Conservation (phyloP, 2,329 filamentous ascomycete species). For the Fonsecaea erecta region DNA sequence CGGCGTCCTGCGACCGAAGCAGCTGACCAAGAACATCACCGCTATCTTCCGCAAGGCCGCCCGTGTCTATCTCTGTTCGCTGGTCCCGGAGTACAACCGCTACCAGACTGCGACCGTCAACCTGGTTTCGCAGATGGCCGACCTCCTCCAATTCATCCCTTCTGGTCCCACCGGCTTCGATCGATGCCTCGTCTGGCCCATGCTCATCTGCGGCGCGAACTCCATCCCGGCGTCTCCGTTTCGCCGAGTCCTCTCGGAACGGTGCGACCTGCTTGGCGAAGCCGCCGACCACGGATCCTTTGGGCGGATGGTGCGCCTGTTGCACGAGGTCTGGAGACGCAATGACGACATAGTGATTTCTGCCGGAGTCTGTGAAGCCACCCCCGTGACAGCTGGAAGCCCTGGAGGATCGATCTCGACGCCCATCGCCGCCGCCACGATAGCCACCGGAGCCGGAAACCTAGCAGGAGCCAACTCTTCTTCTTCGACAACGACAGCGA, state of each 20-base stretch:
- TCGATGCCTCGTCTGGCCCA: constrained; percentile 88
- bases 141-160: constrained; percentile 80
- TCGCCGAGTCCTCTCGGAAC: constrained; percentile 76
- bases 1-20: constrained; percentile 77
- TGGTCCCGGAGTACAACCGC: constrained; percentile 86
- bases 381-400: constrained; percentile 36
- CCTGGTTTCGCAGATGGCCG: constrained; percentile 77
- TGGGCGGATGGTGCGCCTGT: constrained; percentile 75
- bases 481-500: constrained; percentile 18
- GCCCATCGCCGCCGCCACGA: constrained; percentile 24
- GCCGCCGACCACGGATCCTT: constrained; percentile 81
- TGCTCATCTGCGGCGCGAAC: constrained; percentile 82
- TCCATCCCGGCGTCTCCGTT: constrained; percentile 75
- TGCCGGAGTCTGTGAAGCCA: constrained; percentile 40
- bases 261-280: constrained; percentile 74
- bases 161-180: constrained; percentile 82
- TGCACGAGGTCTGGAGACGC: constrained; percentile 79
- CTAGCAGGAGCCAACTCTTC: constrained; percentile 37
- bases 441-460: constrained; percentile 14
- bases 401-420: constrained; percentile 33
- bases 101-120: constrained; percentile 73
- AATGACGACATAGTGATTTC: constrained; percentile 65
- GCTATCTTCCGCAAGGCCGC: constrained; percentile 88
- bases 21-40: constrained; percentile 86
- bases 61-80: constrained; percentile 93